These are phyloP conservation scores for Arthrobotrys sinensis DNA, from an alignment of 2,329 filamentous ascomycete genomes.

Conservation along the genomic window DNA sequence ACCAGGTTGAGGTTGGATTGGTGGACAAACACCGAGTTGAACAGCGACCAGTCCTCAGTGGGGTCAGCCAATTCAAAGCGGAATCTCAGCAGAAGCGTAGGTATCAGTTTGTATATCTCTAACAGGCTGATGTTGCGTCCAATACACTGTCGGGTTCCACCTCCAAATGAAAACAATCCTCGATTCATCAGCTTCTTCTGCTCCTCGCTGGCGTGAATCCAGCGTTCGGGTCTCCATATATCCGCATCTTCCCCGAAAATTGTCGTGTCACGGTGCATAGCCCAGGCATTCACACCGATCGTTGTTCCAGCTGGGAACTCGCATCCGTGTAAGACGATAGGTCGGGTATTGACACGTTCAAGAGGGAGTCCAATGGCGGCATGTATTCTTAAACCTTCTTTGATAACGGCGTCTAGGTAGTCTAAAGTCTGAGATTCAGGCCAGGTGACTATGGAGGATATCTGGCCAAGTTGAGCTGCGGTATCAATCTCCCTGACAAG, in stretches of 20 bases:
- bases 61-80: conserved; percentile 44
- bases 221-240: conserved; percentile 67
- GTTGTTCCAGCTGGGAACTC: conserved; percentile 68
- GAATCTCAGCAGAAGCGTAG: conserved; percentile 45
- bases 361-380: conserved; percentile 81
- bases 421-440: conserved; percentile 71
- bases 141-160: conserved; percentile 61
- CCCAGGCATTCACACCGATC: conserved; percentile 69
- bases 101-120: conserved; percentile 63
- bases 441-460: conserved; percentile 63
- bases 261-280: conserved; percentile 68
- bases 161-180: conserved; percentile 51
- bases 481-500: conserved; percentile 68
- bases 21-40: conserved; percentile 57
- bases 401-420: conserved; percentile 83
- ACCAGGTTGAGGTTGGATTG: conserved; percentile 41
- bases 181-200: conserved; percentile 56
- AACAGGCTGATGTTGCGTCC: conserved; percentile 63
- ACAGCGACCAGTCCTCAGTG: conserved; percentile 39
- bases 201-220: conserved; percentile 45
- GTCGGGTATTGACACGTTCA: conserved; percentile 76
- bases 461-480: conserved; percentile 20
- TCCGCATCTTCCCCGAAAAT: conserved; percentile 69
- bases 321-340: conserved; percentile 66
- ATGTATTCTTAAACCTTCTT: conserved; percentile 83